Evolutionary conservation across 2,329 filamentous ascomycete genomes (phyloP).

Genomic region (Onygena corvina): DNA sequence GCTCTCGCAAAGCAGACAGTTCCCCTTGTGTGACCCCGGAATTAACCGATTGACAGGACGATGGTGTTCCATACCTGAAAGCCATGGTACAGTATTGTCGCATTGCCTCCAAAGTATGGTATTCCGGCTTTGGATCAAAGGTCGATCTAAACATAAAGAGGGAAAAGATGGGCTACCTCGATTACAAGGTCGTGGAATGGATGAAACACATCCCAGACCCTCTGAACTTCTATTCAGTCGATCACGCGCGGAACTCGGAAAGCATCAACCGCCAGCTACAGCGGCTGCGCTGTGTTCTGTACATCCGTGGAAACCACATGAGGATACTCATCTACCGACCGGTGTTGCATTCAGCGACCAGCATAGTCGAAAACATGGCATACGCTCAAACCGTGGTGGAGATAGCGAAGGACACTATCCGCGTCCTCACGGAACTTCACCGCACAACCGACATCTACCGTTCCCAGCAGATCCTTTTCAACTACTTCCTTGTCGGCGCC

Average conservation of each 20-base stretch:
- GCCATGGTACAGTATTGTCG: slow-evolving; percentile 77
- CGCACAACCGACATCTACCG: slow-evolving; percentile 52
- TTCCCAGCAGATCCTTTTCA: slow-evolving; percentile 52
- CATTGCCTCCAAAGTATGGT: slow-evolving; percentile 78
- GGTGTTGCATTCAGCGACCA: slow-evolving; percentile 70
- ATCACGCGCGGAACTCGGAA: slow-evolving; percentile 36
- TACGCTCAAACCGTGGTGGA: slow-evolving; percentile 60
- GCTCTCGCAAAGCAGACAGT: background rate
- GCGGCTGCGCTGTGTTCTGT: slow-evolving; percentile 69
- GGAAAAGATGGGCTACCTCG: slow-evolving; percentile 66
- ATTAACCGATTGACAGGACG: slow-evolving; percentile 23
- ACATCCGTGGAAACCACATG: slow-evolving; percentile 79
- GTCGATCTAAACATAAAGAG: slow-evolving; percentile 54
- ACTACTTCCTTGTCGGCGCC: slow-evolving; percentile 54
- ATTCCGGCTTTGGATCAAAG: slow-evolving; percentile 59
- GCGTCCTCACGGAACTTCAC: slow-evolving; percentile 49
- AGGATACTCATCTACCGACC: slow-evolving; percentile 81
- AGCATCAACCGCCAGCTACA: slow-evolving; percentile 53
- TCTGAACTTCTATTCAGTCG: slow-evolving; percentile 50
- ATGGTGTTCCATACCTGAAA: slow-evolving; percentile 55
- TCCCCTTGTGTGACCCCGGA: background rate
- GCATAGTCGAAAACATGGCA: slow-evolving; percentile 62
- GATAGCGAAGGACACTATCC: slow-evolving; percentile 53
- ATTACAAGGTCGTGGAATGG: slow-evolving; percentile 78
- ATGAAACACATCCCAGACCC: slow-evolving; percentile 59